Percentiles rank a stretch among this genome's conserved stretches.
Evolutionary conservation across 108 stramenopile genomes (phyloP).

Genomic region (Pseudonitzschia multiseries): DNA sequence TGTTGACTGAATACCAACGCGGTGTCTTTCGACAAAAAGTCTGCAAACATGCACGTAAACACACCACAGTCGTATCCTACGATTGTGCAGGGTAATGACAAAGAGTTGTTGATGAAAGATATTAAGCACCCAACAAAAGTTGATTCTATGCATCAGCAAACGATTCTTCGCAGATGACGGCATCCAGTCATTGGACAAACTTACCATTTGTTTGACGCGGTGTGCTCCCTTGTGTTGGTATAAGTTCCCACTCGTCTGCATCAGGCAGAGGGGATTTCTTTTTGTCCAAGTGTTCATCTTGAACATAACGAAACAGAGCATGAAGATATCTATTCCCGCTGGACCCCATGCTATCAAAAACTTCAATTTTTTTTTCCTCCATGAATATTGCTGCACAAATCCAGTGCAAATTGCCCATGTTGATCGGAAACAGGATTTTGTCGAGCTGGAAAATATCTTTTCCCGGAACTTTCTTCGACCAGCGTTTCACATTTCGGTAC

Average conservation of each 20-base stretch:
- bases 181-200: constrained; percentile 13
- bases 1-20: constrained; percentile 72
- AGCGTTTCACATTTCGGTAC: constrained; percentile 89
- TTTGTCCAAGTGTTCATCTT: constrained; percentile 85
- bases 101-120: background rate
- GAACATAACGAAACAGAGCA: constrained; percentile 70
- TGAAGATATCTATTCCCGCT: constrained; percentile 54
- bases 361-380: constrained; percentile 80
- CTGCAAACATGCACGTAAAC: constrained; percentile 90
- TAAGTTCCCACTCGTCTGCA: constrained; percentile 68
- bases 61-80: constrained; percentile 88
- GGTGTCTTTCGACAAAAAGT: constrained; percentile 78
- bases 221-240: constrained; percentile 54
- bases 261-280: constrained; percentile 65
- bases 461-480: constrained; percentile 90
- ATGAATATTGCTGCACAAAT: constrained; percentile 88
- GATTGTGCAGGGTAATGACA: background rate
- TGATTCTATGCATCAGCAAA: background rate
- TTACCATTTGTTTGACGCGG: constrained; percentile 85
- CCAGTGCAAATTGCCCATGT: constrained; percentile 90
- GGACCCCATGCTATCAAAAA: constrained; percentile 79
- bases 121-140: background rate
- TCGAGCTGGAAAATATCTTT: constrained; percentile 91
- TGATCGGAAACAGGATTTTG: constrained; percentile 91
- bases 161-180: background rate